phyloP scores from a whole-genome alignment of 305 asterid species.

The Rubia peregrina region DNA sequence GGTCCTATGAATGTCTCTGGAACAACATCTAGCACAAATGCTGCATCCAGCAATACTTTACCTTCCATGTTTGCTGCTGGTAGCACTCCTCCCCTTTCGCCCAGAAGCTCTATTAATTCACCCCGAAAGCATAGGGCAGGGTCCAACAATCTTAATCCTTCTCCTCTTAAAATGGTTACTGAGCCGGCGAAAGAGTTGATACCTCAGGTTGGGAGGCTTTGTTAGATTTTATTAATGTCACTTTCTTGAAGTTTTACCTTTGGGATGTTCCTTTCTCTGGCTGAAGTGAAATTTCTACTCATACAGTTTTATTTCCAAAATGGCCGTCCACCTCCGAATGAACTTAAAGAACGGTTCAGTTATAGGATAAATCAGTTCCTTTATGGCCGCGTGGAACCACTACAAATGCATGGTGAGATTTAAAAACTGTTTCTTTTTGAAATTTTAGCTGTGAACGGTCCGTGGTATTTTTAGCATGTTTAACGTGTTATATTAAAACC shows the following conservation, averaged over 20 bases:
- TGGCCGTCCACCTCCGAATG: conserved; percentile 92
- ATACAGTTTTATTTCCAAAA: conserved; percentile 87
- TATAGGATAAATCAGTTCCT: conserved; percentile 90
- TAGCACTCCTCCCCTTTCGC: conserved; percentile 98
- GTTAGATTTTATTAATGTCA: not conserved
- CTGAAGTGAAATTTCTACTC: conserved; percentile 8
- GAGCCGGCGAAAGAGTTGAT: conserved; percentile 86
- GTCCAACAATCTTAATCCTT: conserved; percentile 60
- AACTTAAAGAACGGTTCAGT: conserved; percentile 86
- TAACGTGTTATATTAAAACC: not conserved
- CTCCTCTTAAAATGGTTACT: conserved; percentile 75
- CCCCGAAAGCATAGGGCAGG: conserved; percentile 94
- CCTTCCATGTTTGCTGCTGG: conserved; percentile 99
- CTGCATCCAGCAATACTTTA: conserved; percentile 60
- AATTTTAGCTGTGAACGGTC: conserved; percentile 10
- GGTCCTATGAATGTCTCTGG: conserved; percentile 61
- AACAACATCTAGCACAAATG: conserved; percentile 48
- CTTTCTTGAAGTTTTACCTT: conserved; percentile 9
- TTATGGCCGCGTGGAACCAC: conserved; percentile 82
- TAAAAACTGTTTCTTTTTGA: conserved; percentile 10
- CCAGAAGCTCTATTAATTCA: conserved; percentile 92
- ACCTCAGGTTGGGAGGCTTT: conserved; percentile 71
- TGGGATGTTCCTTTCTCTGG: not conserved
- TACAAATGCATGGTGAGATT: conserved; percentile 78
- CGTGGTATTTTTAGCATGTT: not conserved